phyloP scores from a whole-genome alignment of 2,329 filamentous ascomycete genomes.

The Drechslerella dactyloides region DNA sequence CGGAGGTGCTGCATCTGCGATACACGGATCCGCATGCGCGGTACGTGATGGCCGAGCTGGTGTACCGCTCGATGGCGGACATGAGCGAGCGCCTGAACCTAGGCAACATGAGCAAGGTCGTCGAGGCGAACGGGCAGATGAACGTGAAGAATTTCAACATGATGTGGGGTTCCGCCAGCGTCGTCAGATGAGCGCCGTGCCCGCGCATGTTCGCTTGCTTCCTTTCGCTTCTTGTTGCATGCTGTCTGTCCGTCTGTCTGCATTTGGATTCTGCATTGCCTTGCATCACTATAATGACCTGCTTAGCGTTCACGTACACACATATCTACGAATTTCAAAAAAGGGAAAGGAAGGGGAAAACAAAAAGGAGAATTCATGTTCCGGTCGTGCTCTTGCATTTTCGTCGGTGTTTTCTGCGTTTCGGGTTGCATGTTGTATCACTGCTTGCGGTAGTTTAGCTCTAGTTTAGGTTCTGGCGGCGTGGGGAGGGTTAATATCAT shows the following conservation, averaged over 20 bases:
- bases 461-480: no score
- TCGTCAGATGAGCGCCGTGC: slow-evolving; percentile 31
- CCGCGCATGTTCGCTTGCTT: not conserved
- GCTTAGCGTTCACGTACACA: slow-evolving; percentile 3
- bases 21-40: slow-evolving; percentile 48
- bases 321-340: not conserved
- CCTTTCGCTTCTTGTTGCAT: slow-evolving; percentile 8
- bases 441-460: not conserved
- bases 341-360: slow-evolving; percentile 1
- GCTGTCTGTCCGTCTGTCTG: no score
- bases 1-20: slow-evolving; percentile 45
- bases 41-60: slow-evolving; percentile 47
- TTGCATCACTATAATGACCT: slow-evolving; percentile 3
- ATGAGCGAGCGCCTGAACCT: slow-evolving; percentile 48
- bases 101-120: slow-evolving; percentile 44
- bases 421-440: not conserved
- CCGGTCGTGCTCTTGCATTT: not conserved
- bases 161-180: slow-evolving; percentile 44
- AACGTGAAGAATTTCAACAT: slow-evolving; percentile 45
- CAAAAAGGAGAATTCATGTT: not conserved
- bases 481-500: no score
- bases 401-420: not conserved
- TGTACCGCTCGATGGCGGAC: slow-evolving; percentile 47
- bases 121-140: slow-evolving; percentile 50
- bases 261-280: not conserved